A percentile compares a stretch with the other conserved stretches of the same genome.
These are phyloP conservation scores for Starmerella bombi DNA, from an alignment of 805 yeast genomes.

Conservation along the genomic window DNA sequence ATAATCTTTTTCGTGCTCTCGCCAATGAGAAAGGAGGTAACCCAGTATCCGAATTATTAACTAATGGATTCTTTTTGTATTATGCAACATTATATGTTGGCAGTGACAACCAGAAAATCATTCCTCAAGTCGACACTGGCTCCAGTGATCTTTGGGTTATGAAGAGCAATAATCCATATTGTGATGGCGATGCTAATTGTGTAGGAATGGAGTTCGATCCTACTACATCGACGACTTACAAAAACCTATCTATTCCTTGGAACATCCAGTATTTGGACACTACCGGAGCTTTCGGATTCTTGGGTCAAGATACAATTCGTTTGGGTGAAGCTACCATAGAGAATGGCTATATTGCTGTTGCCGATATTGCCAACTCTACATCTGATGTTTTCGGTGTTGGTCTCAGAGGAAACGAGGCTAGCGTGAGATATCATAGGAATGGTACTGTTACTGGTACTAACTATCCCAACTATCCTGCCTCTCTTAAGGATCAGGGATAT, in stretches of 20 bases:
- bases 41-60: constrained; percentile 20
- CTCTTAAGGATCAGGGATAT: constrained; percentile 30
- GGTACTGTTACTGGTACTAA: constrained; percentile 7
- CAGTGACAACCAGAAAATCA: constrained; percentile 39
- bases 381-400: constrained; percentile 48
- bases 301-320: constrained; percentile 45
- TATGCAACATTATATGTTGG: constrained; percentile 35
- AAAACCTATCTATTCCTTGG: constrained; percentile 23
- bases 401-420: constrained; percentile 24
- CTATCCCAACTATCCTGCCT: constrained; percentile 26
- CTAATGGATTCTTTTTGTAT: constrained; percentile 19
- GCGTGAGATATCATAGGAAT: constrained; percentile 8
- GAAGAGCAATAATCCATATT: constrained; percentile 13
- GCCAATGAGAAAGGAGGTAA: neutral
- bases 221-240: constrained; percentile 20
- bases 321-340: constrained; percentile 37
- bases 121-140: constrained; percentile 53
- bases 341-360: constrained; percentile 55
- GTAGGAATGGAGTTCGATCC: constrained; percentile 23
- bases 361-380: constrained; percentile 45
- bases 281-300: constrained; percentile 35
- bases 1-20: neutral
- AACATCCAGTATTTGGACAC: constrained; percentile 33
- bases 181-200: constrained; percentile 4
- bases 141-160: constrained; percentile 54